Conservation (phyloP, 805 yeast species). For the Blastobotrys americana region DNA sequence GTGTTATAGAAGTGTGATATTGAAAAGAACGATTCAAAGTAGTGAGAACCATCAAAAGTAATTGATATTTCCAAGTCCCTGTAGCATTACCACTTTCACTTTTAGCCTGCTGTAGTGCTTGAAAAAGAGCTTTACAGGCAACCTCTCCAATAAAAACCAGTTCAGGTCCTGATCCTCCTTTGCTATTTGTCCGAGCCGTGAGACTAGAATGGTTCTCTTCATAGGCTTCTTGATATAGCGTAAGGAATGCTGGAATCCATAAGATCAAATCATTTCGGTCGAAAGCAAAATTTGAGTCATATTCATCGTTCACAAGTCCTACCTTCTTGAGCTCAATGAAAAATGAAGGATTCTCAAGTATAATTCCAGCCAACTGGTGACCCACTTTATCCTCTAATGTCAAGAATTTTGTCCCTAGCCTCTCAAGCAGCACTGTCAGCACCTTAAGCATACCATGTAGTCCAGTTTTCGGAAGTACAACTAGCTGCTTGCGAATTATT, state of each 20-base stretch:
- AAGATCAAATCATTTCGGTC: neutral
- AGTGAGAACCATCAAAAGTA: neutral
- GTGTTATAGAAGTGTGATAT: neutral
- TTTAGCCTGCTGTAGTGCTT: too few relatives aligned
- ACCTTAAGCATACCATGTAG: constrained; percentile 1
- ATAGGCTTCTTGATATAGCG: too few relatives aligned
- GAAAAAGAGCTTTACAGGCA: too few relatives aligned
- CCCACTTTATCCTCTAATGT: neutral
- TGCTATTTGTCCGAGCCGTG: too few relatives aligned
- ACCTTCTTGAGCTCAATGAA: neutral
- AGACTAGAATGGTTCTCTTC: too few relatives aligned
- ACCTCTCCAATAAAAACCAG: too few relatives aligned
- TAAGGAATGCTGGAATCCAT: too few relatives aligned
- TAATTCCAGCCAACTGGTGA: neutral
- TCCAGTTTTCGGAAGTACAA: neutral
- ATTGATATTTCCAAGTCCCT: too few relatives aligned
- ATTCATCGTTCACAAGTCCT: neutral
- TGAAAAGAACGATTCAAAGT: neutral
- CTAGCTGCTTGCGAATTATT: neutral
- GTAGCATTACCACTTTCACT: too few relatives aligned
- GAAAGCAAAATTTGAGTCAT: neutral
- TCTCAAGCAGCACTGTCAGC: neutral
- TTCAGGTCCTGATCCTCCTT: too few relatives aligned
- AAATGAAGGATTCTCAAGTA: neutral
- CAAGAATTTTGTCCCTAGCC: neutral